Base-by-base conservation (phyloP, 129 eudicot genomes). In the Silybum marianum region DNA sequence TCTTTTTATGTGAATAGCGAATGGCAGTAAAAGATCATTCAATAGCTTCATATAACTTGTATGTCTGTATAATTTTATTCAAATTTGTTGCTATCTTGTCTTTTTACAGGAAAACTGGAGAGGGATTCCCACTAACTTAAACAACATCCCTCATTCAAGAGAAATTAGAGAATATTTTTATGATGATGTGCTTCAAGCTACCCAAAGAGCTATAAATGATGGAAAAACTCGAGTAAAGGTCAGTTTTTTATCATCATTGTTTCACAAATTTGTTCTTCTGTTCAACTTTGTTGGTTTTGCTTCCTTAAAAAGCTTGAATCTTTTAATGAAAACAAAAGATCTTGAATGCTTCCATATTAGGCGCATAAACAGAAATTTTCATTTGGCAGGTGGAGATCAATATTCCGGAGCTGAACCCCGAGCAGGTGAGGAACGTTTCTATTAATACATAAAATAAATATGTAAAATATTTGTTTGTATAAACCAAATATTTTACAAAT, bases 111-210 rank as follows among this genome's bases (percentile, higher is more conserved):
- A 86, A 42, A 87, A 63, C 32, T 96, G 97, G 97, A 88, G 99
- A 91, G 99, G 99, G 73, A 96, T 96, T 86, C 99, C 98, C 11
- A 96, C 99, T 63, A 93, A 91, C 78, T 86, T 96, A 84, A 96
- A 96, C 85, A 96, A 96, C 80, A 91, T 96, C 84, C 99, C 99
- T 71, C 99, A 96, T 89, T 93, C 99, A 0, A 88, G 96, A 90
- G 99, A 96, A 78, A 96, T 96, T 60, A 93, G 99, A 88, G 88
- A 93, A 79, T 96, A 96, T 84, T 96, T 96, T 80, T 96, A 96
- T 69, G 88, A 91, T 71, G 99, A 96, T 78, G 97, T 96, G 74
- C 89, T 96, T 81, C 97, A 90, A 86, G 95, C 99, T 23, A 90
- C 98, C 38, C 90, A 86, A 86, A 93, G 98, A 87, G 98, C 99